Evolutionary conservation across 768 basidiomycete species (phyloP).

Genomic region (Sporobolomyces roseus): DNA sequence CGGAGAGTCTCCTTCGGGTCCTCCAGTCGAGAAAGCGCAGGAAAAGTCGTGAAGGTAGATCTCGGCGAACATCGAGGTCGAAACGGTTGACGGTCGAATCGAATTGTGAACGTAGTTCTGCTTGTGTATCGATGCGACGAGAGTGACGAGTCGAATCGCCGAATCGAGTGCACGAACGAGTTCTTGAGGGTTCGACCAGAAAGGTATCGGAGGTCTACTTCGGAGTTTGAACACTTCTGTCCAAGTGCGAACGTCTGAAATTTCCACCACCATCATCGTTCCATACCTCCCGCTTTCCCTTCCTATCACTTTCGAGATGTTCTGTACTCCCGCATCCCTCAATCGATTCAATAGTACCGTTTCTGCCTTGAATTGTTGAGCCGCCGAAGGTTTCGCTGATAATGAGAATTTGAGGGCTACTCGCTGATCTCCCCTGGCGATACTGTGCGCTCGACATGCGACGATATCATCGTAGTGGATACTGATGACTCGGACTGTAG

Average conservation of each 20-base stretch:
- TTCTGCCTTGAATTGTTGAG: constrained; percentile 35
- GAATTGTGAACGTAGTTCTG: constrained; percentile 34
- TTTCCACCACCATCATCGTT: constrained; percentile 27
- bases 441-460: constrained; percentile 30
- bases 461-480: constrained; percentile 39
- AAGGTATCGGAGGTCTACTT: not conserved
- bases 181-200: constrained; percentile 19
- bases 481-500: constrained; percentile 17
- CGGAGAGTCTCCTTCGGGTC: not conserved
- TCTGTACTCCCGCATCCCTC: constrained; percentile 17
- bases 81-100: constrained; percentile 36
- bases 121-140: constrained; percentile 30
- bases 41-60: constrained; percentile 39
- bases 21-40: constrained; percentile 23
- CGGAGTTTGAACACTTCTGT: constrained; percentile 12
- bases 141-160: constrained; percentile 25
- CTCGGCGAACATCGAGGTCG: constrained; percentile 18
- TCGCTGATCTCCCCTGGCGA: constrained; percentile 16
- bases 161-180: constrained; percentile 21
- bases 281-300: constrained; percentile 33
- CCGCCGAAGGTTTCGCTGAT: constrained; percentile 22
- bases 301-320: constrained; percentile 24
- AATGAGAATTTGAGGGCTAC: constrained; percentile 33
- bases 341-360: constrained; percentile 9
- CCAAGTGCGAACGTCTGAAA: constrained; percentile 22